A percentile compares a stretch with the other conserved stretches of the same genome.
These are phyloP conservation scores for Beta lomatogona DNA, from an alignment of 179 eudicot genomes.

Conservation along the genomic window DNA sequence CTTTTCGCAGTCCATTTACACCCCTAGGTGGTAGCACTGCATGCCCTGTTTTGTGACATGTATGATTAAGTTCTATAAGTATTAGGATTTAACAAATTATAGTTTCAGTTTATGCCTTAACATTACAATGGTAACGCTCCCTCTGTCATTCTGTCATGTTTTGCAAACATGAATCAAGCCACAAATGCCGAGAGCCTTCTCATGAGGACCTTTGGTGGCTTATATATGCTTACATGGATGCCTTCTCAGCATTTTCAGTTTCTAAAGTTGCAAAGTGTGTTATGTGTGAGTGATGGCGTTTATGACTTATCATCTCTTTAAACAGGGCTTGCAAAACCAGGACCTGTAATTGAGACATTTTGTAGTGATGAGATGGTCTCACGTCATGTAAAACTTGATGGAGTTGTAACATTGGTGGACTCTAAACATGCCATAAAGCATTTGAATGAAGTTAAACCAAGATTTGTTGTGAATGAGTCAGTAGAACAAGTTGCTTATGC, in stretches of 20 bases:
- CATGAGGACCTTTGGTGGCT: not conserved
- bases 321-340: slow-evolving; percentile 97
- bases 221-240: not conserved
- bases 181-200: not conserved
- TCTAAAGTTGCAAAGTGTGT: not conserved
- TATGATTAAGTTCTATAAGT: not conserved
- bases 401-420: slow-evolving; percentile 95
- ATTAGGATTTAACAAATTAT: not conserved
- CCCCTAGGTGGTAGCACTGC: not conserved
- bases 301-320: slow-evolving; percentile 2
- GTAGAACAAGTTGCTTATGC: slow-evolving; percentile 98
- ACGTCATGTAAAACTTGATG: slow-evolving; percentile 80
- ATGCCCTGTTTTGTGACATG: not conserved
- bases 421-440: slow-evolving; percentile 80
- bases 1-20: too few relatives aligned
- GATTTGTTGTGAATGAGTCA: slow-evolving; percentile 93
- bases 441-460: slow-evolving; percentile 80
- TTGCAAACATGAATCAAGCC: not conserved
- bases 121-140: not conserved
- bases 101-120: not conserved
- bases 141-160: not conserved
- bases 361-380: slow-evolving; percentile 82
- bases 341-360: slow-evolving; percentile 97
- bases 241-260: not conserved
- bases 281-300: not conserved